Evolutionary conservation across 345 rosid genomes (phyloP).

Genomic region (Salix dunnii): DNA sequence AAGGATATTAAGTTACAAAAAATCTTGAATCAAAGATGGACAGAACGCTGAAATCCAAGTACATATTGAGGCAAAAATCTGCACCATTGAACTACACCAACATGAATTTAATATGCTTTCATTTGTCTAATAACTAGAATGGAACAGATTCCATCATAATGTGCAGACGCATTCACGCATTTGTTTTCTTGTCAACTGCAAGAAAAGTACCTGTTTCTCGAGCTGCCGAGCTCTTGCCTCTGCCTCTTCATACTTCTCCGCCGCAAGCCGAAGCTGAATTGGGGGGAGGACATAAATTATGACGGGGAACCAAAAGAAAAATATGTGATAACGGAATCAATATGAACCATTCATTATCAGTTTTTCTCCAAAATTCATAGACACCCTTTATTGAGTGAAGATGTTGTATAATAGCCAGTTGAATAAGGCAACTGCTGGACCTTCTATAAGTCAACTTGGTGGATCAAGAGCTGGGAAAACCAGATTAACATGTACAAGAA

Average conservation of each 20-base stretch:
- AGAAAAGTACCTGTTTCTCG: conserved; percentile 21
- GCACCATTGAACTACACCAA: neutral
- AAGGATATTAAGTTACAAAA: neutral
- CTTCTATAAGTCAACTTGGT: neutral
- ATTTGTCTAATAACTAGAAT: too few species aligned
- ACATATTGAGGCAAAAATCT: neutral
- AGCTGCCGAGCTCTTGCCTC: conserved; percentile 28
- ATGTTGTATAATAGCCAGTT: conserved; percentile 2
- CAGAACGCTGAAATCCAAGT: neutral
- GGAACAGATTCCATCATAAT: too few species aligned
- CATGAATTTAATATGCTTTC: too few species aligned
- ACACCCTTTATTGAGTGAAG: neutral
- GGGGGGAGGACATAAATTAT: conserved; percentile 30
- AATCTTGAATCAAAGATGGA: neutral
- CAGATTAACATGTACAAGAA: neutral
- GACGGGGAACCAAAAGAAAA: conserved; percentile 20
- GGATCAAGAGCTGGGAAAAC: neutral
- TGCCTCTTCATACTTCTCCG: conserved; percentile 25
- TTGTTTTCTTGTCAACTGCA: neutral
- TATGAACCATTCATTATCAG: neutral
- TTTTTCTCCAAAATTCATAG: neutral
- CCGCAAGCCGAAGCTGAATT: conserved; percentile 28
- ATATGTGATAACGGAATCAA: neutral
- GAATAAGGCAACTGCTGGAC: too few species aligned
- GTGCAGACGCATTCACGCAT: neutral